These are phyloP conservation scores for Rhizopogon parksii DNA, from an alignment of 1,284 basidiomycete genomes.

Conservation along the genomic window DNA sequence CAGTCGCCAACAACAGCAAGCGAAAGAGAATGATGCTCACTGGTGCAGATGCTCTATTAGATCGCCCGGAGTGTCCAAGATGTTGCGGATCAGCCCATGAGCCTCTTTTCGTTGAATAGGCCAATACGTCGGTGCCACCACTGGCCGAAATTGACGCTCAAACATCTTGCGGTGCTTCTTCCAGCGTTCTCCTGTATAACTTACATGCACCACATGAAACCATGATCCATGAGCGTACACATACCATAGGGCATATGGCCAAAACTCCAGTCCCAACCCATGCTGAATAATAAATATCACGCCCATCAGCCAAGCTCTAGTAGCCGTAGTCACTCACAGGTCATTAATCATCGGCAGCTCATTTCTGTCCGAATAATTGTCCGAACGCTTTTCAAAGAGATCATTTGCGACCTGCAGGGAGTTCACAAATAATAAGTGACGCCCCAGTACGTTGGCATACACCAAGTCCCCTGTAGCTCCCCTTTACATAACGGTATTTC, in stretches of 20 bases:
- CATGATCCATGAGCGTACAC: constrained; percentile 2
- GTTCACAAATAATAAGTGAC: constrained; percentile 27
- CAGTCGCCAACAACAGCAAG: not conserved
- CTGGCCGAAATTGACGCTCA: constrained; percentile 37
- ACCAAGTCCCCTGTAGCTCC: constrained; percentile 22
- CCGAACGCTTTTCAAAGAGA: constrained; percentile 30
- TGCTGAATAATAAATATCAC: constrained; percentile 22
- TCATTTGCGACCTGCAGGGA: constrained; percentile 29
- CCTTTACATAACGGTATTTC: not conserved
- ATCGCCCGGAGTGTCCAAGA: constrained; percentile 32
- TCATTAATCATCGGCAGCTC: constrained; percentile 28
- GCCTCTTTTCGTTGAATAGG: constrained; percentile 35
- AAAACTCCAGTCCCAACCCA: constrained; percentile 49
- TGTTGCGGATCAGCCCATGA: constrained; percentile 31
- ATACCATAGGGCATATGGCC: constrained; percentile 45
- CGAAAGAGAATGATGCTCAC: constrained; percentile 24
- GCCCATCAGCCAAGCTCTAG: not conserved
- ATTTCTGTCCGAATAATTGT: constrained; percentile 28
- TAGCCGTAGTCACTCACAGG: constrained; percentile 14
- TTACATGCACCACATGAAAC: not conserved
- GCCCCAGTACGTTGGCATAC: constrained; percentile 25
- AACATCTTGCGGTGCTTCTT: constrained; percentile 42
- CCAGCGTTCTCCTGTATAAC: constrained; percentile 37
- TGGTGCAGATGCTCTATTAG: constrained; percentile 38
- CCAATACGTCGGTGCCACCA: constrained; percentile 31